Percentiles rank a stretch among this genome's conserved stretches.
These are phyloP conservation scores for Camellia japonica DNA, from an alignment of 148 eudicot genomes.

Conservation along the genomic window DNA sequence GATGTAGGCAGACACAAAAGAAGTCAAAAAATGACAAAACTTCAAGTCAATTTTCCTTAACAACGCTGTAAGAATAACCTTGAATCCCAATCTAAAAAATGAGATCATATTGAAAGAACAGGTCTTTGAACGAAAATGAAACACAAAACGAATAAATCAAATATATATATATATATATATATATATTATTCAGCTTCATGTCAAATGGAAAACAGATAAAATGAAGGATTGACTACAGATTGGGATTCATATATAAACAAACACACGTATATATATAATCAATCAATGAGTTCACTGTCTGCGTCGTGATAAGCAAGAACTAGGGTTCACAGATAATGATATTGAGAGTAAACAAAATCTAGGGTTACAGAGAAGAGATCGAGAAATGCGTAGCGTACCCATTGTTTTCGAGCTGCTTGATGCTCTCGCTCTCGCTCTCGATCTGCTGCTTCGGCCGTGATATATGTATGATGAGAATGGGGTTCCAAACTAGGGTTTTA, in stretches of 20 bases:
- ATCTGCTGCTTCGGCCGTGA: constrained; percentile 4
- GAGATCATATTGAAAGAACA: too few relatives aligned
- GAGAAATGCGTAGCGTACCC: constrained; percentile 15
- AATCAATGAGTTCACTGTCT: not conserved
- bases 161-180: not conserved
- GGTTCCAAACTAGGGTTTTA: not conserved
- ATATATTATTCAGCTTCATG: not conserved
- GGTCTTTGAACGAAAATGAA: too few relatives aligned
- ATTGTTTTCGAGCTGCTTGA: constrained; percentile 6
- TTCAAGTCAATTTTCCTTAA: too few relatives aligned
- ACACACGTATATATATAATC: too few relatives aligned
- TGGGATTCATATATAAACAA: not conserved
- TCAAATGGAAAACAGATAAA: not conserved
- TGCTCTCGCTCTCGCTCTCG: not conserved
- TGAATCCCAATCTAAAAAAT: too few relatives aligned
- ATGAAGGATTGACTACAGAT: not conserved
- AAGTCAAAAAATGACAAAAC: too few relatives aligned
- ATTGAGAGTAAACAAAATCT: not conserved
- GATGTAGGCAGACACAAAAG: too few relatives aligned
- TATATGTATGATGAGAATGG: not conserved
- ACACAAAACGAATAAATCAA: too few relatives aligned
- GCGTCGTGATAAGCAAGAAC: not conserved
- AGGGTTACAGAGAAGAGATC: not conserved
- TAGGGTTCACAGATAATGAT: not conserved
- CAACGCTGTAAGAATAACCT: too few relatives aligned